phyloP scores from a whole-genome alignment of 768 basidiomycete species.

The Suillus fuscotomentosus region DNA sequence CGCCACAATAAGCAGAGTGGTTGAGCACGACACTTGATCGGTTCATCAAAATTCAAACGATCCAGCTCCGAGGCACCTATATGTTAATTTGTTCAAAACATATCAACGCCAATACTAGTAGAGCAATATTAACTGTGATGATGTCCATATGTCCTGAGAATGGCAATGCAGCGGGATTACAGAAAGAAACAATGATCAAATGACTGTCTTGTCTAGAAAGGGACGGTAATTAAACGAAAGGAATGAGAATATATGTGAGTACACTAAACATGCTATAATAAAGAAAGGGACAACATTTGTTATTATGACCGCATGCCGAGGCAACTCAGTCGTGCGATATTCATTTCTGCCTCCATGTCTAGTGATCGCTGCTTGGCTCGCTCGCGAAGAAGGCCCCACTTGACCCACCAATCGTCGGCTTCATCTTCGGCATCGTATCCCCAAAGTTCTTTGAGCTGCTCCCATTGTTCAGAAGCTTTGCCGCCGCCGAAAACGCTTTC shows the following conservation, averaged over 20 bases:
- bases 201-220: neutral
- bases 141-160: neutral
- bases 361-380: constrained; percentile 26
- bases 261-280: neutral
- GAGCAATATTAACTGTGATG: neutral
- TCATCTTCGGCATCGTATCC: constrained; percentile 52
- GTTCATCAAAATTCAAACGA: neutral
- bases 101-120: neutral
- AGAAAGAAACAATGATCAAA: neutral
- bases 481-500: constrained; percentile 38
- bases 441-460: constrained; percentile 48
- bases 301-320: neutral
- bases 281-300: neutral
- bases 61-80: neutral
- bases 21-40: neutral
- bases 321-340: neutral
- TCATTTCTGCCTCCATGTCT: constrained; percentile 19
- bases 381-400: constrained; percentile 50
- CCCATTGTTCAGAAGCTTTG: constrained; percentile 39
- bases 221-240: neutral
- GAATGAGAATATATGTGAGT: neutral
- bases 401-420: constrained; percentile 66
- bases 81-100: neutral
- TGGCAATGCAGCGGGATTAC: neutral
- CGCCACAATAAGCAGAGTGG: neutral